Percentiles rank a stretch among this genome's conserved stretches.
phyloP scores from a whole-genome alignment of 23 red algal genomes.

The Gracilaria gracilis region DNA sequence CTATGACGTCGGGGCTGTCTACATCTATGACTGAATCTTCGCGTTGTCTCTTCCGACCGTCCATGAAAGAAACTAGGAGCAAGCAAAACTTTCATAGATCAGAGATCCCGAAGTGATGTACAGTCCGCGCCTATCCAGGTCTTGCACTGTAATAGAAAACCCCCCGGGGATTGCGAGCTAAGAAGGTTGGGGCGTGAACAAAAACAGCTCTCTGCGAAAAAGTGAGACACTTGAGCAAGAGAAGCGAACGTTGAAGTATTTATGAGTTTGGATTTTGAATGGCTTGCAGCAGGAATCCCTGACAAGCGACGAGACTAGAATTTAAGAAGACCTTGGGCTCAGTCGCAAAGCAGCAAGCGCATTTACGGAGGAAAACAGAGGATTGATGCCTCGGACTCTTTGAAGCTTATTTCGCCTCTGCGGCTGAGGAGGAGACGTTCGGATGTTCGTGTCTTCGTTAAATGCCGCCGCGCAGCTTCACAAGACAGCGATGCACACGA shows the following conservation, averaged over 20 bases:
- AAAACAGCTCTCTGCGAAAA: neutral
- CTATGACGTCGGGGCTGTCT: constrained; percentile 38
- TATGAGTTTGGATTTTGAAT: neutral
- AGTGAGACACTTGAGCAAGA: neutral
- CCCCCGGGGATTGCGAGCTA: neutral
- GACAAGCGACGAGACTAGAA: neutral
- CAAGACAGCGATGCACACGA: neutral
- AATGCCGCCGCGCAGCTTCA: too few relatives aligned
- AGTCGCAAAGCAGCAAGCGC: neutral
- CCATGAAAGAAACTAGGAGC: constrained; percentile 20
- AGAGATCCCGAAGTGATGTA: neutral
- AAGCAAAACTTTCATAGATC: neutral
- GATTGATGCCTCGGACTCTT: too few relatives aligned
- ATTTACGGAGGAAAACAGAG: neutral
- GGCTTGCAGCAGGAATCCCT: neutral
- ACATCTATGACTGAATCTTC: constrained; percentile 35
- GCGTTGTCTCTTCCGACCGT: constrained; percentile 23
- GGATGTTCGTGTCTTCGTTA: too few relatives aligned
- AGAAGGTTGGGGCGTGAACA: neutral
- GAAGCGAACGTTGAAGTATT: neutral
- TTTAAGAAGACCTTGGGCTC: neutral
- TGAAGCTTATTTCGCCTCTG: too few relatives aligned
- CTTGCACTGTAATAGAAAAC: neutral
- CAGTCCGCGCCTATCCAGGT: neutral
- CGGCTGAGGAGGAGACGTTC: too few relatives aligned